Conservation (phyloP, 106 monocot species). For the Acorus gramineus region DNA sequence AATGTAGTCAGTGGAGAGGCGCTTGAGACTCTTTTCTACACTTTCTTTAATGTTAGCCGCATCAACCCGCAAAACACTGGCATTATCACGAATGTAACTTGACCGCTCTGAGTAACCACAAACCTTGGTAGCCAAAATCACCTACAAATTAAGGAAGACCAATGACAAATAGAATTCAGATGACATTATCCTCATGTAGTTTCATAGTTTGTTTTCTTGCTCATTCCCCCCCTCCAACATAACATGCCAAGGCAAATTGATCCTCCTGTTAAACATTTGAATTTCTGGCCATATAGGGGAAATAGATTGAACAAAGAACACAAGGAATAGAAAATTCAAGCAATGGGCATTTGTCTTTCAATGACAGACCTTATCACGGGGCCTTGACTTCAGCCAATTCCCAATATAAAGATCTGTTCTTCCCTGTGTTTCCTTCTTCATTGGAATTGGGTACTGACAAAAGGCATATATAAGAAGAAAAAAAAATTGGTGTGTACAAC, state of each 20-base stretch:
- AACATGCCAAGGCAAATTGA: too few species aligned
- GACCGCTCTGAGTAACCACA: slow-evolving; percentile 71
- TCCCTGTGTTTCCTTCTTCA: slow-evolving; percentile 87
- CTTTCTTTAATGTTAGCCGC: slow-evolving; percentile 84
- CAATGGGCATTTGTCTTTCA: too few species aligned
- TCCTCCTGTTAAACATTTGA: too few species aligned
- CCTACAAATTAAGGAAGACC: slow-evolving; percentile 18
- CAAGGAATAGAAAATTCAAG: too few species aligned
- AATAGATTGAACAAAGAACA: too few species aligned
- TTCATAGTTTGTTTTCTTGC: too few species aligned
- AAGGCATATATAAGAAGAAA: slow-evolving; percentile 5
- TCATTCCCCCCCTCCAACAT: too few species aligned
- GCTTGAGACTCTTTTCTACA: slow-evolving; percentile 87
- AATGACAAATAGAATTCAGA: background rate
- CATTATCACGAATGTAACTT: slow-evolving; percentile 69
- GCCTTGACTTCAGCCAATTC: slow-evolving; percentile 76
- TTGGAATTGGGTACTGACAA: slow-evolving; percentile 75
- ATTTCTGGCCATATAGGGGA: too few species aligned
- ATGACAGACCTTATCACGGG: slow-evolving; percentile 67
- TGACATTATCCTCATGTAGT: too few species aligned
- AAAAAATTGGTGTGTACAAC: background rate
- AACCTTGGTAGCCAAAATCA: slow-evolving; percentile 92
- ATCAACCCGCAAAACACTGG: slow-evolving; percentile 59
- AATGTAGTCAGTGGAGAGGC: slow-evolving; percentile 82
- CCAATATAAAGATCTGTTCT: slow-evolving; percentile 84